These are phyloP conservation scores for Orbilia quercus DNA, from an alignment of 2,329 filamentous ascomycete species.

Conservation along the genomic window DNA sequence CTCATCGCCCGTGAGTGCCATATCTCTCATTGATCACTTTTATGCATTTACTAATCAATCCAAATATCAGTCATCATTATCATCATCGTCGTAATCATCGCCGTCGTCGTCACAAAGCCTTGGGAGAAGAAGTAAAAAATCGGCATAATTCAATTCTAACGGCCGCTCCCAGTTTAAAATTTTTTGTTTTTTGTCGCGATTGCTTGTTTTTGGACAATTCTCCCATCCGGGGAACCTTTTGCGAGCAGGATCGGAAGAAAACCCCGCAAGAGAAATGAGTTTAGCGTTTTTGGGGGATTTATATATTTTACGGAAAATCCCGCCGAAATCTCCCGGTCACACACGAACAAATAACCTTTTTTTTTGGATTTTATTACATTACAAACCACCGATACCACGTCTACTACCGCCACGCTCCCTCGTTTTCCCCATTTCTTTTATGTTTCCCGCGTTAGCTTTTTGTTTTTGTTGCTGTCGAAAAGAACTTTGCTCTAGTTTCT, in stretches of 20 bases:
- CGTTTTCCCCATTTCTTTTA: conserved; percentile 7
- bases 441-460: conserved; percentile 27
- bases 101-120: conserved; percentile 56
- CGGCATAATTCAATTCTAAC: conserved; percentile 7
- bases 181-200: not conserved
- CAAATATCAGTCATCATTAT: conserved; percentile 58
- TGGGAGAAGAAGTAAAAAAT: conserved; percentile 56
- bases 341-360: conserved; percentile 3
- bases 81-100: conserved; percentile 56
- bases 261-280: conserved; percentile 15
- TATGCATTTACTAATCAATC: conserved; percentile 6
- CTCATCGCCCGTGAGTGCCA: conserved; percentile 43
- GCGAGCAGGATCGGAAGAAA: conserved; percentile 9
- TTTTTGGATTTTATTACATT: conserved; percentile 14
- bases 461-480: conserved; percentile 6
- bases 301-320: conserved; percentile 19
- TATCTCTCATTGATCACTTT: conserved; percentile 10
- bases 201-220: conserved; percentile 9
- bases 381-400: conserved; percentile 31
- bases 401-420: conserved; percentile 34
- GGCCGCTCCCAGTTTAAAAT: conserved; percentile 3
- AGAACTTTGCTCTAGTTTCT: no score
- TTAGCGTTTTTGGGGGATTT: conserved; percentile 21
- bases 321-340: conserved; percentile 3
- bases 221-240: not conserved